Evolutionary conservation across 2,329 filamentous ascomycete species (phyloP), one percentile per base, ranked within the genome.

Genomic region (Epichloe sibirici): DNA sequence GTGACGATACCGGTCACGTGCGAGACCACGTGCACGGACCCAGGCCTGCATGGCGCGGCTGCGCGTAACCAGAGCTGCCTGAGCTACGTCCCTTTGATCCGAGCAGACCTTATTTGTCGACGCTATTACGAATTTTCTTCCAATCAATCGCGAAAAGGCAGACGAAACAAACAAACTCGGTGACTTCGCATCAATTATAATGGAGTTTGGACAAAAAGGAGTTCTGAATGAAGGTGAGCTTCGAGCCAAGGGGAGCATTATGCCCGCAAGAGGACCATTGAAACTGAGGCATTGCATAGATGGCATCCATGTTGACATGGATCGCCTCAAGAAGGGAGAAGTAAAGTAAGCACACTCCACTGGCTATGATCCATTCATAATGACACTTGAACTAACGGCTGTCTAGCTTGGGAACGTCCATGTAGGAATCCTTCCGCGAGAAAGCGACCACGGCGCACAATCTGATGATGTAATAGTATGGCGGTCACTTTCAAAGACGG

Each of bases 291-390:
- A 21, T 42, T 50, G 50, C 52, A 47, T 64, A 97, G 93, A 98
- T 90, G 93, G 93, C 69, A 97, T 98, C 69, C 93, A 98, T 71
- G 79, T 98, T 63, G 93, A 98, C 68, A 98, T 98, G 93, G 88
- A 97, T 66, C 86, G 93, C 66, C 76, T 98, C 71, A 98, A 98
- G 84, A 93, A 90, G 73, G 93, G 93, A 57, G 93, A 98, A 76
- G 91, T 98, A 69, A 98, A 98, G 90, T 96, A 76, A 74, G 89
- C 25, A 48, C 5, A 45, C 6, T 7, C 34, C 13, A 12, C 31
- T 31, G 42, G 11, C n/a, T 31, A 21, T 5, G 9, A 40, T 25
- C 5, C 7, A 5, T 48, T 37, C 21, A 9, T 25, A 45, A 13
- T 47, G 28, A 5, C 39, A 15, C 23, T 28, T 42, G 51, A 52